Percentiles rank a stretch among this genome's conserved stretches.
Evolutionary conservation across 768 basidiomycete genomes (phyloP).

Genomic region (Asterophora lycoperdoides): DNA sequence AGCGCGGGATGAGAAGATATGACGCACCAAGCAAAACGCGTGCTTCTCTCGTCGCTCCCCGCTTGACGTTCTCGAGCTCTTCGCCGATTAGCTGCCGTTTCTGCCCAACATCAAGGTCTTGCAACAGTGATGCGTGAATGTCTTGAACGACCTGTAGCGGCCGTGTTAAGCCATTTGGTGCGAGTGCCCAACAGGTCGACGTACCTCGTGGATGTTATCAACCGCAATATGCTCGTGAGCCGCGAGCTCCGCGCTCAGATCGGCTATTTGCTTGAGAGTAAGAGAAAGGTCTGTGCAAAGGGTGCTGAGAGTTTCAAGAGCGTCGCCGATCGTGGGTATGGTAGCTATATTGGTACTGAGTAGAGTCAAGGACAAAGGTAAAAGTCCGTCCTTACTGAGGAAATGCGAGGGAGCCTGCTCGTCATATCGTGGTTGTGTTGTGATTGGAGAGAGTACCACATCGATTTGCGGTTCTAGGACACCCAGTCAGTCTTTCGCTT

Average conservation of each 20-base stretch:
- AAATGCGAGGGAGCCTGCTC: conserved; percentile 51
- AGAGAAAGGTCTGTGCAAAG: conserved; percentile 58
- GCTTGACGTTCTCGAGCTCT: conserved; percentile 48
- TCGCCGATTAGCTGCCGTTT: conserved; percentile 63
- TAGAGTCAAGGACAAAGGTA: neutral
- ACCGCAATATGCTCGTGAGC: conserved; percentile 68
- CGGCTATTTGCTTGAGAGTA: conserved; percentile 61
- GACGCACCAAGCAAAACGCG: conserved; percentile 54
- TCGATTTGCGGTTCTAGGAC: conserved; percentile 63
- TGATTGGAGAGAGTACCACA: conserved; percentile 64
- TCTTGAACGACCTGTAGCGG: conserved; percentile 42
- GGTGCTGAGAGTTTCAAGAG: conserved; percentile 60
- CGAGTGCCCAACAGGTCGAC: conserved; percentile 11
- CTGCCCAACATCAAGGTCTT: conserved; percentile 65
- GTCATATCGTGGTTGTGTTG: conserved; percentile 51
- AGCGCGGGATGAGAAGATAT: neutral
- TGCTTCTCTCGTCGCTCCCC: conserved; percentile 38
- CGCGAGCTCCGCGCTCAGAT: conserved; percentile 65
- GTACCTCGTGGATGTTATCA: conserved; percentile 70
- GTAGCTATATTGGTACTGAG: conserved; percentile 44
- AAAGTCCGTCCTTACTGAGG: conserved; percentile 41
- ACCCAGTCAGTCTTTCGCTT: neutral
- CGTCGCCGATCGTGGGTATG: conserved; percentile 72
- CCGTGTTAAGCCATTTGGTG: conserved; percentile 1
- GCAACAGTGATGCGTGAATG: conserved; percentile 50